Base-by-base conservation (phyloP, 1,139 yeast species). In the Zygosaccharomyces sapae region DNA sequence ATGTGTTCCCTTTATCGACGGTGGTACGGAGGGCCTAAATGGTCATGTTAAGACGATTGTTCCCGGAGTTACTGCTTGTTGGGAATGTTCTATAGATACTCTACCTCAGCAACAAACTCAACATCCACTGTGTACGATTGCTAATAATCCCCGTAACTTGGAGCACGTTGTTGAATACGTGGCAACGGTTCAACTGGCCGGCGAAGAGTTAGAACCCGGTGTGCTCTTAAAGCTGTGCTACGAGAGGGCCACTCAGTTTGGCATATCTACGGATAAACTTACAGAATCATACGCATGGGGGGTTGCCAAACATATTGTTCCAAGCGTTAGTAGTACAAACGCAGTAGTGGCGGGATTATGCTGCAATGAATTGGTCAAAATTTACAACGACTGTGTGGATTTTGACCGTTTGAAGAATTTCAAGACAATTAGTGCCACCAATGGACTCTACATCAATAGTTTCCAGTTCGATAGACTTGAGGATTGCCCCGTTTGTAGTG, bases 121-220 rank as follows among this genome's bases (percentile, higher is more conserved):
- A 0, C 87, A 81, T 59, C 97, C 97, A 1, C 83, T 92, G 51
- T 92, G 98, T 67, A 92, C 98, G 0, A 84, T 92, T 46, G 95
- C 97, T 6, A 86, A 89, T 53, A 89, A 95, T 3, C 98, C 98
- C 5, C 70, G 98, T 52, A 69, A 88, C 10, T 94, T 97, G 0
- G 97, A 92, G 59, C 98, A 92, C 67, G 89, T 97, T 61, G 83
- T 92, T 16, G 96, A 89, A 64, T 92, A 95, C 87, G 94, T 94
- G 1, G 79, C 82, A 52, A 83, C 82, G 39, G 70, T 88, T 8
- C 83, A 81, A 57, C 87, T 96, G 95, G 83, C 83, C 0, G 69
- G 72, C 39, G 76, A 85, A 47, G 92, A 89, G 61, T 77, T 82
- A 33, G 97, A 90, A 64, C 66, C 75, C 42, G 76, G 77, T 18